Evolutionary conservation across 2,329 filamentous ascomycete species (phyloP), one percentile per base, ranked within the genome.

Genomic region (Neonectria neomacrospora): DNA sequence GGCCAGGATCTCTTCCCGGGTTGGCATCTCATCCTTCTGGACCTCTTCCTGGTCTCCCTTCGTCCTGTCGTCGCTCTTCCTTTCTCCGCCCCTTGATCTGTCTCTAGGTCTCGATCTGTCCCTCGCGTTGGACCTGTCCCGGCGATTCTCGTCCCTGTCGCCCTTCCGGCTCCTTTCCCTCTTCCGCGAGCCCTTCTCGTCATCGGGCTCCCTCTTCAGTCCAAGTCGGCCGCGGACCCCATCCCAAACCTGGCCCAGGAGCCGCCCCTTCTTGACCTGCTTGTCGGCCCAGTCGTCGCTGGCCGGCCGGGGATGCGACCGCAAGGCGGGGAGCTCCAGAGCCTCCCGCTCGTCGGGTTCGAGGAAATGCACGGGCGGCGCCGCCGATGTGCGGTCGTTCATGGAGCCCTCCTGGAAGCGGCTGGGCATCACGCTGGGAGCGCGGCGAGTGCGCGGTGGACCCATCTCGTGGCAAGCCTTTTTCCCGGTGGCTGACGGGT

Each of bases 341-440:
- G 70, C 72, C 51, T 70, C 75, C 34, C 63, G 69, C 67, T 78
- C 75, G 16, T 77, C 75, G 11, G 77, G 75, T 22, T 77, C 88
- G 44, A 91, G 82, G 76, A 91, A 94, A 42, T 88, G 84, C 47
- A 86, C 83, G 0, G 92, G 92, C 28, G 93, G 93, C 63, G 84
- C 86, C 62, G 88, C 85, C 73, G 91, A 94, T 32, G 87, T 83
- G 67, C 91, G 89, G 77, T 96, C 92, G 73, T 90, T 93, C 92
- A 97, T 95, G 73, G 91, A 95, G 42, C 91, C 94, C 79, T 97
- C 94, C 39, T 90, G 73, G 85, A 96, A 82, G 79, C 88, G 75
- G 80, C 87, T 81, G 41, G 70, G 56, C 20, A 57, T 61, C 69
- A 77, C 78, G 64, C 70, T 76, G 58, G 64, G 66, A 32, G 71